phyloP scores from a whole-genome alignment of 306 rosid species.

The Acacia crassicarpa region DNA sequence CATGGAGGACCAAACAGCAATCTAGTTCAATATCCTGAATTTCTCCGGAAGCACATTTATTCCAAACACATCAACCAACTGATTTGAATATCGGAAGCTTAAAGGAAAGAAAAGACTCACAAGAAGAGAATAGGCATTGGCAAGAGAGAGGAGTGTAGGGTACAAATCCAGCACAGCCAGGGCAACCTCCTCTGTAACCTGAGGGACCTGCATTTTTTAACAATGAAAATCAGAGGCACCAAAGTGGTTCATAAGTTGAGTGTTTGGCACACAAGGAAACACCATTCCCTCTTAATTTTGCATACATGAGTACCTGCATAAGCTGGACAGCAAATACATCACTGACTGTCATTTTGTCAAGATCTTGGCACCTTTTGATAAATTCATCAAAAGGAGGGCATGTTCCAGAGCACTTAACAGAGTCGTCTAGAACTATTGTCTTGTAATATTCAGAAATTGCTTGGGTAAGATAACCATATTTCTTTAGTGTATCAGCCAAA shows the following conservation, averaged over 20 bases:
- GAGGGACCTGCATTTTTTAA: conserved; percentile 72
- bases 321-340: conserved; percentile 94
- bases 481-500: conserved; percentile 82
- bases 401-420: conserved; percentile 32
- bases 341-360: conserved; percentile 81
- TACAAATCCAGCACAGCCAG: conserved; percentile 79
- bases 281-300: background rate
- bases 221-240: background rate
- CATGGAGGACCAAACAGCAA: background rate
- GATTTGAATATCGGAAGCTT: background rate
- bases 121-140: conserved; percentile 66
- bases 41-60: conserved; percentile 6
- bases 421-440: conserved; percentile 49
- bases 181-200: conserved; percentile 96
- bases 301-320: conserved; percentile 72
- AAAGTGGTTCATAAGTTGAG: background rate
- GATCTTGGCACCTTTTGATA: conserved; percentile 70
- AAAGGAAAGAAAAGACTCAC: conserved; percentile 52
- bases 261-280: conserved; percentile 3
- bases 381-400: conserved; percentile 73
- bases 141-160: conserved; percentile 80
- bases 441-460: conserved; percentile 77
- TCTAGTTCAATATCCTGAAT: background rate
- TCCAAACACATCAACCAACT: background rate
- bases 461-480: conserved; percentile 84